phyloP scores from a whole-genome alignment of 1,284 basidiomycete genomes.

The Ustilago shanxiensis region DNA sequence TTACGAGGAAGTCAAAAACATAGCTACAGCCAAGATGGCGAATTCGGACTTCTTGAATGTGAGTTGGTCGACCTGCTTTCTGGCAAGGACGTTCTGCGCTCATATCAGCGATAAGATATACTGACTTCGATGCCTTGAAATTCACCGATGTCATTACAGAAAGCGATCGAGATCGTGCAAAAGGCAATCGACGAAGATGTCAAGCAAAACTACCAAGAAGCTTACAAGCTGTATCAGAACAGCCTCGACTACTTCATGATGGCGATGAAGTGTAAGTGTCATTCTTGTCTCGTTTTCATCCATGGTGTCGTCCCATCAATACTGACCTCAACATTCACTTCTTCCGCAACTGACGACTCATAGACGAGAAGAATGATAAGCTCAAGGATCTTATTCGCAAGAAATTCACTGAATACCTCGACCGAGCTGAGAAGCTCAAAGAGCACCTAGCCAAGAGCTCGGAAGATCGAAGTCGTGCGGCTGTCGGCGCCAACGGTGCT shows the following conservation, averaged over 20 bases:
- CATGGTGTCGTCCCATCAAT: neutral
- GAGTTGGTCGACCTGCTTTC: conserved; percentile 1
- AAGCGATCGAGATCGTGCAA: conserved; percentile 94
- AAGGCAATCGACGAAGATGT: conserved; percentile 94
- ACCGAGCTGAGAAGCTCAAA: conserved; percentile 92
- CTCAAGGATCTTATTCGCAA: conserved; percentile 86
- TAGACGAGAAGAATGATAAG: conserved; percentile 96
- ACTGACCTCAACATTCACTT: neutral
- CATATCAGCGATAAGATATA: neutral
- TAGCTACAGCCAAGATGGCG: conserved; percentile 45
- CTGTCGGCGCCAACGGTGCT: conserved; percentile 81
- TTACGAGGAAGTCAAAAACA: neutral
- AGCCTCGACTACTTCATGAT: conserved; percentile 98
- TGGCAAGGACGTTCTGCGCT: too few species aligned
- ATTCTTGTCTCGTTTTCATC: neutral
- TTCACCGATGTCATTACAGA: conserved; percentile 73
- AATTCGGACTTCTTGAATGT: conserved; percentile 65
- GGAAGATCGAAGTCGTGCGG: conserved; percentile 81
- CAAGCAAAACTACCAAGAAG: conserved; percentile 92
- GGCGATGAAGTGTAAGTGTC: conserved; percentile 79
- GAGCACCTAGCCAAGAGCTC: conserved; percentile 72
- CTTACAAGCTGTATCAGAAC: conserved; percentile 90
- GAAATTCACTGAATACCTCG: conserved; percentile 93
- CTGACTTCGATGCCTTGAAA: neutral
- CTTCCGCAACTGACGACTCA: neutral